phyloP scores from a whole-genome alignment of 2,329 filamentous ascomycete species.

The Colletotrichum paranaense region DNA sequence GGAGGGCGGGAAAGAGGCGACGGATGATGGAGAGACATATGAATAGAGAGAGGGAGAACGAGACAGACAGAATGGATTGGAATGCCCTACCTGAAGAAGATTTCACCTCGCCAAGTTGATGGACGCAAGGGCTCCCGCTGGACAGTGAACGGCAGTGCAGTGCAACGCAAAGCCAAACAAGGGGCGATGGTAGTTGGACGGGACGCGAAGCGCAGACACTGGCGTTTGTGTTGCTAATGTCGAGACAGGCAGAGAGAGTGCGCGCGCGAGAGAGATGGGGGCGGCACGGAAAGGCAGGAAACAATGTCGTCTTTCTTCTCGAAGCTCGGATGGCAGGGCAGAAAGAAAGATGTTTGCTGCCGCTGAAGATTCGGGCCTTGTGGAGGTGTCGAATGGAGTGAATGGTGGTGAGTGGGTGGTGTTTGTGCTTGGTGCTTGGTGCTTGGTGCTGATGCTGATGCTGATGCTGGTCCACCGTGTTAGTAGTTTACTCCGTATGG shows the following conservation, averaged over 20 bases:
- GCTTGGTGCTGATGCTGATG: not conserved
- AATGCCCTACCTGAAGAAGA: slow-evolving; percentile 16
- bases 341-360: not conserved
- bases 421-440: not conserved
- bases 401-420: not conserved
- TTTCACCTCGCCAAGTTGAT: slow-evolving; percentile 23
- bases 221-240: not conserved
- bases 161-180: not conserved
- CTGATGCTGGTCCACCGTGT: slow-evolving; percentile 1
- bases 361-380: slow-evolving; percentile 2
- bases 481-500: not conserved
- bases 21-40: not conserved
- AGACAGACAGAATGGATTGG: slow-evolving; percentile 18
- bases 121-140: slow-evolving; percentile 21
- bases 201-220: not conserved
- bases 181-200: not conserved
- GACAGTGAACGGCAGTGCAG: not conserved
- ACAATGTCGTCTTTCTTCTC: slow-evolving; percentile 8
- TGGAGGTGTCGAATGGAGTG: not conserved
- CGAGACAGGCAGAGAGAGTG: not conserved
- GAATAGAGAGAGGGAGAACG: not conserved
- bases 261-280: not conserved
- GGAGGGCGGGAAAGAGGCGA: not conserved
- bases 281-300: not conserved
- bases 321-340: slow-evolving; percentile 2